Conservation (phyloP, 2,329 filamentous ascomycete genomes). For the Scedosporium apiospermum region DNA sequence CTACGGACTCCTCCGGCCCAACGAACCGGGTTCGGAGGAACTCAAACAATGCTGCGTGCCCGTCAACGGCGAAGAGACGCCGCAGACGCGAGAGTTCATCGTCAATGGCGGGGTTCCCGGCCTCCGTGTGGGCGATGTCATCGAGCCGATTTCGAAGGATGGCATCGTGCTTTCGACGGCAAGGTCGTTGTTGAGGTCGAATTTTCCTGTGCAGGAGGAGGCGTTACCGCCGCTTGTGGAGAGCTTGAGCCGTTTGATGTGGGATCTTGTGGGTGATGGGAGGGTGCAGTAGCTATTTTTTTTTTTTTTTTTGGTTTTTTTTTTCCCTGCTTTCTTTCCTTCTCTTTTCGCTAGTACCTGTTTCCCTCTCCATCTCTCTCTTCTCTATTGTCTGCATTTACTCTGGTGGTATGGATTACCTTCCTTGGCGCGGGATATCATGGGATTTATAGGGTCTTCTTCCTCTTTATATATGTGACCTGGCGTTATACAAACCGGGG, state of each 20-base stretch:
- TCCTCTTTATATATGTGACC: too few species aligned
- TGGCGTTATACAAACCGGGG: too few species aligned
- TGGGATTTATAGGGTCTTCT: too few species aligned
- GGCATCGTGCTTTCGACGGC: slow-evolving; percentile 47
- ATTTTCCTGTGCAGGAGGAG: slow-evolving; percentile 35
- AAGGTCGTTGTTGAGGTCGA: slow-evolving; percentile 44
- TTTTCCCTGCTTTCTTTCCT: neutral
- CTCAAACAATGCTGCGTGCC: slow-evolving; percentile 27
- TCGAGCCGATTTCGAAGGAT: slow-evolving; percentile 40
- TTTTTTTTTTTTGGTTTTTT: neutral
- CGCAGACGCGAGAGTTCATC: slow-evolving; percentile 1
- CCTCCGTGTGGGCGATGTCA: slow-evolving; percentile 19
- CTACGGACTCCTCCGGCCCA: slow-evolving; percentile 55
- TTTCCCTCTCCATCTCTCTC: neutral
- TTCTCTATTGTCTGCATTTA: neutral
- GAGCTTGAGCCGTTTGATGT: slow-evolving; percentile 55
- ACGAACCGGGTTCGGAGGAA: slow-evolving; percentile 45
- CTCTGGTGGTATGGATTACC: too few species aligned
- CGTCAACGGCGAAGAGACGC: slow-evolving; percentile 14
- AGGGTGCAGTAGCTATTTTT: neutral
- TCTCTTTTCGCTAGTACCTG: neutral
- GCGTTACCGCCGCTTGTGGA: slow-evolving; percentile 53
- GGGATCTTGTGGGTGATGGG: slow-evolving; percentile 34
- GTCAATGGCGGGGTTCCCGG: neutral
- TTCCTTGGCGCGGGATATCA: too few species aligned